phyloP scores from a whole-genome alignment of 1,139 yeast species.

The Yamadazyma sp. region DNA sequence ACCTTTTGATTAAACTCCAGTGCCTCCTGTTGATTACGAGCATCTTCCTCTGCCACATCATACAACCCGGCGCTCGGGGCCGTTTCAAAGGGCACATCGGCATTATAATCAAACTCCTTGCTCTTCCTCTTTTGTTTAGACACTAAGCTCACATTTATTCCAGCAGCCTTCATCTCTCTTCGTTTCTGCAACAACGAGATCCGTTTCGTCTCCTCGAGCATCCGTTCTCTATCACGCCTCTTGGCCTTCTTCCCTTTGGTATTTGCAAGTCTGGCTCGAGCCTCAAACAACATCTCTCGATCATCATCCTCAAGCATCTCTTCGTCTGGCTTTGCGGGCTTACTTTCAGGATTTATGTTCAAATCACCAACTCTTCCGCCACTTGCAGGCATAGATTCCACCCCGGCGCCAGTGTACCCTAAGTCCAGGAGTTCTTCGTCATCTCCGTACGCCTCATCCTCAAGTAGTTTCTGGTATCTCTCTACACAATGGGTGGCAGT shows the following conservation, averaged over 20 bases:
- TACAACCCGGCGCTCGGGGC: conserved; percentile 70
- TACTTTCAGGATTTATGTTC: conserved; percentile 74
- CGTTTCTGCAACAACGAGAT: conserved; percentile 78
- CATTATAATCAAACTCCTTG: conserved; percentile 76
- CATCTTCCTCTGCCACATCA: conserved; percentile 62
- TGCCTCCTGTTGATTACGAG: conserved; percentile 36
- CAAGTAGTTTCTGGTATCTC: conserved; percentile 75
- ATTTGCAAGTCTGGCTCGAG: conserved; percentile 85
- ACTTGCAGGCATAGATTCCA: conserved; percentile 47
- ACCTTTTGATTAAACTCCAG: conserved; percentile 48
- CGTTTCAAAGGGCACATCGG: conserved; percentile 79
- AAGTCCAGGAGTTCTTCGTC: conserved; percentile 32
- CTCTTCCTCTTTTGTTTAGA: conserved; percentile 49
- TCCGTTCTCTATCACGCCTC: conserved; percentile 81
- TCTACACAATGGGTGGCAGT: conserved; percentile 91
- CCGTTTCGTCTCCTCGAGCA: conserved; percentile 70
- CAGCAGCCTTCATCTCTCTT: conserved; percentile 84
- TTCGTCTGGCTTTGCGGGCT: conserved; percentile 80
- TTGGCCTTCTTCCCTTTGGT: conserved; percentile 96
- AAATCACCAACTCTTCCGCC: conserved; percentile 51
- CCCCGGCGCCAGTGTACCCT: conserved; percentile 53
- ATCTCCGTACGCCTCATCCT: conserved; percentile 40
- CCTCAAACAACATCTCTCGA: conserved; percentile 89
- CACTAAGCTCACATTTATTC: conserved; percentile 58
- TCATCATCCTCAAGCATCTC: conserved; percentile 85